Conservation (phyloP, 2,329 filamentous ascomycete species). For the Fusarium luffae region DNA sequence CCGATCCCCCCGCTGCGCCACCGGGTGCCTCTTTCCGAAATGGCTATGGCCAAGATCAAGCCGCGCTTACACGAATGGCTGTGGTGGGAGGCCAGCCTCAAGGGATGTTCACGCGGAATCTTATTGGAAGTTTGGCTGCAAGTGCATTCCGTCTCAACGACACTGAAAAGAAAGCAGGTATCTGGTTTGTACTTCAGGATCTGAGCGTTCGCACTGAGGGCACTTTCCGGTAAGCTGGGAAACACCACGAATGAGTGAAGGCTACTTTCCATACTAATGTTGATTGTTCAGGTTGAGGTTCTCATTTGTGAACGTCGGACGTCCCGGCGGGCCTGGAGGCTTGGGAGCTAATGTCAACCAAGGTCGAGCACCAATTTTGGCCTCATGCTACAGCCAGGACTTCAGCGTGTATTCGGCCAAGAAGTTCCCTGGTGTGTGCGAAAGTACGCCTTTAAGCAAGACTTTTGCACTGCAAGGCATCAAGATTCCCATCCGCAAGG, state of each 20-base stretch:
- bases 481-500: constrained; percentile 96
- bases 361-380: constrained; percentile 82
- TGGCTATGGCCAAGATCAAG: constrained; percentile 49
- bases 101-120: constrained; percentile 93
- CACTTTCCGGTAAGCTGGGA: constrained; percentile 75
- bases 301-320: constrained; percentile 86
- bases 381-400: constrained; percentile 84
- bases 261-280: constrained; percentile 28
- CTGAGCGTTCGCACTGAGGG: constrained; percentile 94
- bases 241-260: neutral
- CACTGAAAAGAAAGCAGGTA: constrained; percentile 81
- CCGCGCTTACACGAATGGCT: constrained; percentile 49
- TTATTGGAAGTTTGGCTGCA: constrained; percentile 91
- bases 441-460: constrained; percentile 91
- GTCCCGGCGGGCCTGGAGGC: constrained; percentile 53
- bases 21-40: constrained; percentile 47
- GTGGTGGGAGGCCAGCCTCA: constrained; percentile 65
- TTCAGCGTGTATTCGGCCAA: constrained; percentile 98
- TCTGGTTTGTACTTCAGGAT: constrained; percentile 98
- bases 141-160: constrained; percentile 89
- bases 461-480: constrained; percentile 93
- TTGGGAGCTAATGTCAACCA: constrained; percentile 69
- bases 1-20: constrained; percentile 44
- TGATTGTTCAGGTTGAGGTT: constrained; percentile 64
- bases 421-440: constrained; percentile 97